These are phyloP conservation scores for Paraphoma chrysanthemicola DNA, from an alignment of 2,329 filamentous ascomycete species.

Conservation along the genomic window DNA sequence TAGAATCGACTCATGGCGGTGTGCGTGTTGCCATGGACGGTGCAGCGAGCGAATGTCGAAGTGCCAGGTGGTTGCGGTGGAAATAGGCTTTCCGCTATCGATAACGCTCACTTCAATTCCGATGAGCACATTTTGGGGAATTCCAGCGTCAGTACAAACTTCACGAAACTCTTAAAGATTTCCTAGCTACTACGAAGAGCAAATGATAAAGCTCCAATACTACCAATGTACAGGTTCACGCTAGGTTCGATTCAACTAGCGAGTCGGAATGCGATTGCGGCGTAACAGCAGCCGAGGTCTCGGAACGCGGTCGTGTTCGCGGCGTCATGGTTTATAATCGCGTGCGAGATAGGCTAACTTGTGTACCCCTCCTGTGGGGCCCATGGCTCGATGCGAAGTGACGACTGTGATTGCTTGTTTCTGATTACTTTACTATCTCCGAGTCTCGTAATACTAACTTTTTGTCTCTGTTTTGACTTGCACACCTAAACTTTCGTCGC, in stretches of 20 bases:
- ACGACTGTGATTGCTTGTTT: conserved; percentile 5
- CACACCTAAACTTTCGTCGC: no score
- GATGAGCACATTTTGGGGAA: neutral
- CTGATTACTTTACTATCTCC: neutral
- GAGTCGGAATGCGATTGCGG: neutral
- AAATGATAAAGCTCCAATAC: no score
- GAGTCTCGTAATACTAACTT: no score
- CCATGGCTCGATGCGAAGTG: conserved; percentile 2
- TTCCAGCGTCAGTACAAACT: neutral
- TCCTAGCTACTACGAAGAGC: no score
- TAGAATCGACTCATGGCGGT: conserved; percentile 58
- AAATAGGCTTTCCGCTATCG: conserved; percentile 28
- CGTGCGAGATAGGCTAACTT: conserved; percentile 1
- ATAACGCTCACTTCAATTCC: conserved; percentile 15
- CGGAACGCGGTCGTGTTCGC: conserved; percentile 18
- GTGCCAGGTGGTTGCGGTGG: conserved; percentile 15
- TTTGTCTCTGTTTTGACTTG: no score
- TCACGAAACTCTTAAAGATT: neutral
- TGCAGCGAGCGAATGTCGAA: conserved; percentile 4
- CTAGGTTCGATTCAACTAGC: no score
- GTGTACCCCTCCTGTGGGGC: conserved; percentile 18
- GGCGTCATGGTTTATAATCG: conserved; percentile 28
- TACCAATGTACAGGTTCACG: no score
- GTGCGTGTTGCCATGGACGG: neutral
- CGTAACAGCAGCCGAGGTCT: conserved; percentile 33